Evolutionary conservation across 1,284 basidiomycete genomes (phyloP).

Genomic region (Mycosarcoma mackinlayi): DNA sequence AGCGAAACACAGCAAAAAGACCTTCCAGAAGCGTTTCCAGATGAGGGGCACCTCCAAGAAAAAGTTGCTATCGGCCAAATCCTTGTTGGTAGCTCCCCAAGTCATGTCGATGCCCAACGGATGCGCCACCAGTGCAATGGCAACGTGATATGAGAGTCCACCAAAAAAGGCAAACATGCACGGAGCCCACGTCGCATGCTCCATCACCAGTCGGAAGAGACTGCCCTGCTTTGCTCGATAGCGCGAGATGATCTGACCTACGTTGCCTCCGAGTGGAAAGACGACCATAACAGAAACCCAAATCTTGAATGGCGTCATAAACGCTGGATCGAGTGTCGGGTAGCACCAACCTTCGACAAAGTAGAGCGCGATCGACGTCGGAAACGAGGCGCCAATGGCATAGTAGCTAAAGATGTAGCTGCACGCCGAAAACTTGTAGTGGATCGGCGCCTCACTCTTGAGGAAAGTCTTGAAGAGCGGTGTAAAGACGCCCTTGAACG

Average conservation of each 20-base stretch:
- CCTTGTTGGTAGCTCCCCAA: conserved; percentile 72
- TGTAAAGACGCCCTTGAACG: conserved; percentile 79
- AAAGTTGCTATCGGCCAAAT: conserved; percentile 73
- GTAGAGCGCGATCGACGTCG: conserved; percentile 79
- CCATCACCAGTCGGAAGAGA: conserved; percentile 73
- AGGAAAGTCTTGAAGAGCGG: conserved; percentile 81
- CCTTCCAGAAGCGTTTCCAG: conserved; percentile 63
- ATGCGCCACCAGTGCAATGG: conserved; percentile 80
- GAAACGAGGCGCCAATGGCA: conserved; percentile 77
- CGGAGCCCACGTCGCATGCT: conserved; percentile 80
- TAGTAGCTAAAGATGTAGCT: conserved; percentile 82
- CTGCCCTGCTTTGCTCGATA: conserved; percentile 78
- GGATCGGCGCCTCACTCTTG: conserved; percentile 71
- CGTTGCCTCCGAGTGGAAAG: conserved; percentile 79
- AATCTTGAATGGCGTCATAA: conserved; percentile 73
- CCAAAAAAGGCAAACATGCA: conserved; percentile 70
- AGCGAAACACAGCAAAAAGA: conserved; percentile 74
- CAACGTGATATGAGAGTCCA: conserved; percentile 70
- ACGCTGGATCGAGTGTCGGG: conserved; percentile 76
- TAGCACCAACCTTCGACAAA: conserved; percentile 77
- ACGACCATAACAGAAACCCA: conserved; percentile 81
- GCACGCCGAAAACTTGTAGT: conserved; percentile 80
- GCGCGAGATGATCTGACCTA: conserved; percentile 78
- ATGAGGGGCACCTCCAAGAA: conserved; percentile 87
- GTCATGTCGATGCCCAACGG: conserved; percentile 84